Percentiles rank a stretch among this genome's conserved stretches.
Evolutionary conservation across 495 filamentous ascomycete genomes (phyloP).

Genomic region (Podospora anserina): DNA sequence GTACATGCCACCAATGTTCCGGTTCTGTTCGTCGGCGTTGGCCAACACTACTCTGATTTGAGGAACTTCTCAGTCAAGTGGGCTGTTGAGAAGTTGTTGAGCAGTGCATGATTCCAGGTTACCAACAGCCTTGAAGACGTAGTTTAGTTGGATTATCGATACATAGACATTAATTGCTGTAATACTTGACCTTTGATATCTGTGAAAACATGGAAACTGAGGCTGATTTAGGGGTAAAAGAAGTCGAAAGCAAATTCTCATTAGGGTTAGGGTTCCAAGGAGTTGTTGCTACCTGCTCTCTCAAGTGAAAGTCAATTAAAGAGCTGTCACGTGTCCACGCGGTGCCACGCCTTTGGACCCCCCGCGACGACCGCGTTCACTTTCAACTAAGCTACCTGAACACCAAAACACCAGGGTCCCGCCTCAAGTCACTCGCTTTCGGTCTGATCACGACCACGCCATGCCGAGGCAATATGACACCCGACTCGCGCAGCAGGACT

Average conservation of each 20-base stretch:
- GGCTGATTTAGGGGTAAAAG: background rate
- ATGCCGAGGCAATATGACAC: conserved; percentile 28
- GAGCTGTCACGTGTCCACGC: conserved; percentile 2
- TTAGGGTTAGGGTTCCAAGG: background rate
- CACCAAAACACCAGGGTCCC: background rate
- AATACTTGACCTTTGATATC: background rate
- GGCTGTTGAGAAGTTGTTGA: conserved; percentile 74
- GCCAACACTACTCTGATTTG: conserved; percentile 95
- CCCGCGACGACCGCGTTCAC: background rate
- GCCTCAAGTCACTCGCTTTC: background rate
- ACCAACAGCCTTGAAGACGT: background rate
- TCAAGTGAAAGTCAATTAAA: background rate
- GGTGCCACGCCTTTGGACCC: background rate
- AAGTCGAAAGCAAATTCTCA: background rate
- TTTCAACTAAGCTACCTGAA: background rate
- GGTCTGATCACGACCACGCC: conserved; percentile 7
- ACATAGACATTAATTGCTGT: background rate
- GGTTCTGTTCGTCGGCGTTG: conserved; percentile 88
- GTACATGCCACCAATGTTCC: conserved; percentile 96
- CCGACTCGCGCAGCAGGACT: conserved; percentile 21
- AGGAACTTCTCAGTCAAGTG: conserved; percentile 89
- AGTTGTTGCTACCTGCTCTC: background rate
- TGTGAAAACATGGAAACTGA: too few relatives aligned
- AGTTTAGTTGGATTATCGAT: background rate
- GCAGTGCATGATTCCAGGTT: conserved; percentile 26